Base-by-base conservation (phyloP, 768 basidiomycete genomes). In the Russula emetica region DNA sequence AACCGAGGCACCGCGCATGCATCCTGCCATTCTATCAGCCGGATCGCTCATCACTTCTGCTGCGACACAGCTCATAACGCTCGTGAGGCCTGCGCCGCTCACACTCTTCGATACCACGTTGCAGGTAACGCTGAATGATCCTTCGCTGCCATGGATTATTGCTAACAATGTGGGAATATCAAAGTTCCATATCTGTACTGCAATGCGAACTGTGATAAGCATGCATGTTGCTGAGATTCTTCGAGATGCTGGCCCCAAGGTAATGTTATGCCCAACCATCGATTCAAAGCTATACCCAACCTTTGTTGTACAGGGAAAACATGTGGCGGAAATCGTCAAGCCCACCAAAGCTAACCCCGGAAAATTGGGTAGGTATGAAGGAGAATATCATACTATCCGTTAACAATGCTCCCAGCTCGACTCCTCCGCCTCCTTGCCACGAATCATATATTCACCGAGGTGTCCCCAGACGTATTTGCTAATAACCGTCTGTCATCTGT, bases 311-410 rank as follows among this genome's bases (percentile, higher is more conserved):
- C n/a, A 69, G 68, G 68, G 68, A 18, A 40, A 44, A 22, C 78
- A 80, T 38, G 72, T 74, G 22, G 61, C 72, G 13, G 76, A 78
- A 2, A 77, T 79, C 51, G 76, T 73, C n/a, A 71, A 66, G 24
- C 73, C 71, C 28, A 73, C 71, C 47, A 67, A 67, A 5, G 60
- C 56, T 14, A 42, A 66, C n/a, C 58, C 55, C 4, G 42, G 49
- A 20, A 69, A 67, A 40, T 36, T 69, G 5, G 64, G 68, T 69
- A 32, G 7, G 67, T 69, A 5, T 45, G 18, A 38, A 7, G 8
- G 54, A 38, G 24, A 22, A 11, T 26, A 20, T 24, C 3, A 49
- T 10, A 24, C 24, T 8, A 9, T 24, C 11, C 10, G 7, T 34
- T 34, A 14, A 38, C 18, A 18, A 9, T 24, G 6, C 6, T n/a